Percentiles rank a stretch among this genome's conserved stretches.
Evolutionary conservation across 352 stramenopile genomes (phyloP).

Genomic region (Phytophthora tubulina): DNA sequence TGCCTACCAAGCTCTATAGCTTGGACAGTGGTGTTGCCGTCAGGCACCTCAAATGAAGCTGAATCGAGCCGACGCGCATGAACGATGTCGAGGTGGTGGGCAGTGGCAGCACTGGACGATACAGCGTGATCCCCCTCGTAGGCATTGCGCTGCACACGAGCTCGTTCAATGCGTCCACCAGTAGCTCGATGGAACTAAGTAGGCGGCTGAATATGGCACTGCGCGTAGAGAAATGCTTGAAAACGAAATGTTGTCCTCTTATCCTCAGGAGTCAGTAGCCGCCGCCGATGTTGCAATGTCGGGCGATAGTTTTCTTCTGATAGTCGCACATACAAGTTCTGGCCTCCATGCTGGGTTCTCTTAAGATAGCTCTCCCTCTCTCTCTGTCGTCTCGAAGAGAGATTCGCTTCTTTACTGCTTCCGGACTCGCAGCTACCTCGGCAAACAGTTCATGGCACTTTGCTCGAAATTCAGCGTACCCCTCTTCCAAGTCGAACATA

Average conservation of each 20-base stretch:
- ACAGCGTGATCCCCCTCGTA: conserved; percentile 3
- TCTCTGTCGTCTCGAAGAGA: too few relatives aligned
- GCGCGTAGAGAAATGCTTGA: conserved; percentile 11
- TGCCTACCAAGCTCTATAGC: conserved; percentile 10
- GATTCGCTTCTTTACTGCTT: too few relatives aligned
- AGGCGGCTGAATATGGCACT: neutral
- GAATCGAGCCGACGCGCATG: neutral
- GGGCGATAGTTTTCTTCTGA: too few relatives aligned
- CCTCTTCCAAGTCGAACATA: too few relatives aligned
- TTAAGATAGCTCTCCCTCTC: too few relatives aligned
- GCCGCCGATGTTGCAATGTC: conserved; percentile 10
- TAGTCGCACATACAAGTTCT: too few relatives aligned
- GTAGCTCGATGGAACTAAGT: conserved; percentile 16
- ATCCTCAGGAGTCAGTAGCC: neutral
- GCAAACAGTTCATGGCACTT: too few relatives aligned
- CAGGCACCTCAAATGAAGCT: neutral
- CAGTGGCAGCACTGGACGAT: neutral
- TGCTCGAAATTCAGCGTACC: too few relatives aligned
- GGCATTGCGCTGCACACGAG: conserved; percentile 7
- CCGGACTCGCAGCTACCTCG: too few relatives aligned
- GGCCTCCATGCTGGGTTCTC: too few relatives aligned
- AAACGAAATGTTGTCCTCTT: conserved; percentile 1
- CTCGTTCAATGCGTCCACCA: neutral
- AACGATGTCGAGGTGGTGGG: conserved; percentile 11
- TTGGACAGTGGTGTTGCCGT: conserved; percentile 9